A percentile compares a stretch with the other conserved stretches of the same genome.
Conservation (phyloP, 2,329 filamentous ascomycete species). For the Cladosporium sp. region DNA sequence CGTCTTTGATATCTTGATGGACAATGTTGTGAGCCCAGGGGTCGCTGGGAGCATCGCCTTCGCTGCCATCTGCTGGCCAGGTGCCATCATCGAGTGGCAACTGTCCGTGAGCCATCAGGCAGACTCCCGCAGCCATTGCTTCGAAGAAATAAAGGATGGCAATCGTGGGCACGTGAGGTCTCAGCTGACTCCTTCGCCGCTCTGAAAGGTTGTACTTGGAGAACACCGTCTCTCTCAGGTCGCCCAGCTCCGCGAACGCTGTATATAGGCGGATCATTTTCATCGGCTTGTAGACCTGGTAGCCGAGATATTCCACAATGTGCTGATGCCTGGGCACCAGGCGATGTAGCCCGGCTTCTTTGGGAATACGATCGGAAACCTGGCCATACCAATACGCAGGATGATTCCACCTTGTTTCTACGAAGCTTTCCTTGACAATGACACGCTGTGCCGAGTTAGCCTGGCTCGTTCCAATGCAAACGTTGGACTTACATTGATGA, state of each 20-base stretch:
- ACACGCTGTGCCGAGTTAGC: background rate
- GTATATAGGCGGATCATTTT: slow-evolving; percentile 3
- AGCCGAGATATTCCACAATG: background rate
- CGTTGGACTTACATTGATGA: background rate
- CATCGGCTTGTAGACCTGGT: background rate
- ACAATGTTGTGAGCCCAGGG: background rate
- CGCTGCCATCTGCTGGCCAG: background rate
- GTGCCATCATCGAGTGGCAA: background rate
- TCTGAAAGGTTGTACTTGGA: too few relatives aligned
- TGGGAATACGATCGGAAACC: background rate
- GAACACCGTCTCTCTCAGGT: background rate
- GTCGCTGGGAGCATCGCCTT: background rate
- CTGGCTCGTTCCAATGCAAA: background rate
- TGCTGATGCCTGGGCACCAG: background rate
- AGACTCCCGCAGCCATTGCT: slow-evolving; percentile 5
- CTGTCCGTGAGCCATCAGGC: slow-evolving; percentile 4
- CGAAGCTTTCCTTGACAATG: slow-evolving; percentile 2
- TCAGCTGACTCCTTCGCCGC: too few relatives aligned
- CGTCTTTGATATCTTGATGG: slow-evolving; percentile 3
- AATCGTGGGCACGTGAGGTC: background rate
- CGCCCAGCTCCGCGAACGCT: slow-evolving; percentile 2
- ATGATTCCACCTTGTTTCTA: background rate
- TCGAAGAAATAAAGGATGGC: slow-evolving; percentile 1
- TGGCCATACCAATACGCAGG: background rate
- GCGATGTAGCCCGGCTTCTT: background rate